Evolutionary conservation across 441 rosid species (phyloP).

Genomic region (Biscutella laevigata): DNA sequence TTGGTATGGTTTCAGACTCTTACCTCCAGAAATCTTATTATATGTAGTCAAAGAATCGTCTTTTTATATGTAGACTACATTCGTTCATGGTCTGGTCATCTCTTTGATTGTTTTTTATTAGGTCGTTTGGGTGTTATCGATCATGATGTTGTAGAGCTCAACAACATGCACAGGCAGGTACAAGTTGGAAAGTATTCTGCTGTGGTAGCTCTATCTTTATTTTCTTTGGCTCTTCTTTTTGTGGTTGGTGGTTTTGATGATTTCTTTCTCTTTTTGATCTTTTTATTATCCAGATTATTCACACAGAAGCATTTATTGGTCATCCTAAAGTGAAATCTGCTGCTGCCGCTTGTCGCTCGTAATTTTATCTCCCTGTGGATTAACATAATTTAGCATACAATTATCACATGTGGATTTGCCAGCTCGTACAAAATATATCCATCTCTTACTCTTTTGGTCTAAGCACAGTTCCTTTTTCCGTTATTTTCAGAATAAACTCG

Average conservation of each 20-base stretch:
- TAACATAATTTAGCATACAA: neutral
- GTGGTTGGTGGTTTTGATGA: neutral
- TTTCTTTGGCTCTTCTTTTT: neutral
- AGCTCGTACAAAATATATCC: neutral
- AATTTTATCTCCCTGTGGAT: conserved; percentile 21
- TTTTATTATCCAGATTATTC: conserved; percentile 51
- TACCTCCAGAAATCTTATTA: neutral
- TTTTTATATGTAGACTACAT: no score
- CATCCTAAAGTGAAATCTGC: conserved; percentile 91
- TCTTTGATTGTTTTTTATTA: conserved; percentile 16
- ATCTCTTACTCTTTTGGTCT: neutral
- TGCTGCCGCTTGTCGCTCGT: conserved; percentile 79
- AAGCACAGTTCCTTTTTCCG: neutral
- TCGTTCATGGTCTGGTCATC: neutral
- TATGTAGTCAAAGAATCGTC: neutral
- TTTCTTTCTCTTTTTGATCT: neutral
- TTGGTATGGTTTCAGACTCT: conserved; percentile 40
- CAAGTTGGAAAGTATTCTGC: neutral
- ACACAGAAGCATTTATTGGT: conserved; percentile 85
- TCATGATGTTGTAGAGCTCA: conserved; percentile 89
- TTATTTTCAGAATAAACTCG: conserved; percentile 62
- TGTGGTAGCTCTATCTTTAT: neutral
- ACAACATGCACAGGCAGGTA: conserved; percentile 98
- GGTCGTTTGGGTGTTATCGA: conserved; percentile 88
- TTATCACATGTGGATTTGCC: neutral